phyloP scores from a whole-genome alignment of 345 rosid species.

The Cochlearia excelsa region DNA sequence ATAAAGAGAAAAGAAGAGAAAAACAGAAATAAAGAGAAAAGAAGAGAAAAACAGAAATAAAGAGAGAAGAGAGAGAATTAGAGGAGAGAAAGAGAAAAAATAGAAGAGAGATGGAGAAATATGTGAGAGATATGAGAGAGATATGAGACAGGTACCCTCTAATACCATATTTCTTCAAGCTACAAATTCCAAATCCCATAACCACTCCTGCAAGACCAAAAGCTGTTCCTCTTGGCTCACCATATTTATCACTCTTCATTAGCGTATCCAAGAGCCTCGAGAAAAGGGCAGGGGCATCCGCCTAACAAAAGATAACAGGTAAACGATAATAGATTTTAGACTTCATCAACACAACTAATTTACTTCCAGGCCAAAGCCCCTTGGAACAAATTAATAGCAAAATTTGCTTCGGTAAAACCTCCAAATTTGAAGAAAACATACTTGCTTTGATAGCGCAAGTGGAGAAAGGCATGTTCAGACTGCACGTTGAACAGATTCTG shows the following conservation, averaged over 20 bases:
- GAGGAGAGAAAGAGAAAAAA: too few species aligned
- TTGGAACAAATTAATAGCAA: constrained; percentile 12
- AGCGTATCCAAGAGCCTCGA: constrained; percentile 76
- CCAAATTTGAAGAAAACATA: constrained; percentile 38
- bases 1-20: too few species aligned
- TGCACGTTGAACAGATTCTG: constrained; percentile 99
- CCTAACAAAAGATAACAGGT: constrained; percentile 44
- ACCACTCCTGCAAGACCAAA: constrained; percentile 96
- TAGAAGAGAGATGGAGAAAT: too few species aligned
- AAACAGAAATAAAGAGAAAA: too few species aligned
- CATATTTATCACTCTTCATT: constrained; percentile 90
- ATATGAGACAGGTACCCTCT: constrained; percentile 22
- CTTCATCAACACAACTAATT: constrained; percentile 5
- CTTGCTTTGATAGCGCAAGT: constrained; percentile 72
- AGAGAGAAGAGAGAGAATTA: too few species aligned
- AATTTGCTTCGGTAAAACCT: constrained; percentile 6
- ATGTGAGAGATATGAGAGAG: too few species aligned
- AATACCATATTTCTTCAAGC: constrained; percentile 79
- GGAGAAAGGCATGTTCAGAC: constrained; percentile 89
- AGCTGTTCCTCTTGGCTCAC: constrained; percentile 98
- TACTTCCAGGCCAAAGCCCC: constrained; percentile 11
- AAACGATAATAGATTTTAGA: not conserved
- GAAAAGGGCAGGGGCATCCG: constrained; percentile 67
- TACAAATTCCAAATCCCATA: constrained; percentile 86
- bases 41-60: too few species aligned